phyloP scores from a whole-genome alignment of 768 basidiomycete genomes.

The Termitomyces sp. region DNA sequence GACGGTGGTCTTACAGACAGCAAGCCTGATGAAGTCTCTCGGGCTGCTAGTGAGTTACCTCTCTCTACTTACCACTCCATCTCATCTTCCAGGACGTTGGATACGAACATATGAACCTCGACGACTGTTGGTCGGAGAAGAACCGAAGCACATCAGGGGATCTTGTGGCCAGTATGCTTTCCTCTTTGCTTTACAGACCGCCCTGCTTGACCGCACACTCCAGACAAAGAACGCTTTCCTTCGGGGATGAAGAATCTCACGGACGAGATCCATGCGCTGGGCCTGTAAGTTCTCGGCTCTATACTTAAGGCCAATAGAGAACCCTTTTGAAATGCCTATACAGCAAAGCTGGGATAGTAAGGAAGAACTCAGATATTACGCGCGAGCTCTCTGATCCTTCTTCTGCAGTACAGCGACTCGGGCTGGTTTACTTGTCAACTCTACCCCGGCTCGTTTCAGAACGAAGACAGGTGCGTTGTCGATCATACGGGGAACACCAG shows the following conservation, averaged over 20 bases:
- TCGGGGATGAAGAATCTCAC: constrained; percentile 58
- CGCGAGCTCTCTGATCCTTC: neutral
- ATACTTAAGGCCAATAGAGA: neutral
- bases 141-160: constrained; percentile 47
- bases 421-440: constrained; percentile 72
- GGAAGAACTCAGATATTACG: constrained; percentile 1
- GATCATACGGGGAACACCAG: neutral
- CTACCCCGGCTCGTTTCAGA: constrained; percentile 62
- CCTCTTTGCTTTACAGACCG: neutral
- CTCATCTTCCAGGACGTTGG: constrained; percentile 43
- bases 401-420: constrained; percentile 49
- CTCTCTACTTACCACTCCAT: neutral
- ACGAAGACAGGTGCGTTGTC: constrained; percentile 32
- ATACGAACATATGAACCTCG: constrained; percentile 58
- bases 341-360: constrained; percentile 43
- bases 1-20: constrained; percentile 46
- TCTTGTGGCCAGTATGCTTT: constrained; percentile 47
- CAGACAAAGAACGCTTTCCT: constrained; percentile 39
- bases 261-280: constrained; percentile 51
- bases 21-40: constrained; percentile 48
- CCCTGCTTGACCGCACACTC: neutral
- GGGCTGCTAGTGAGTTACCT: constrained; percentile 41
- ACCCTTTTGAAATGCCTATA: neutral
- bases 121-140: constrained; percentile 65
- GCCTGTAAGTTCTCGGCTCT: constrained; percentile 38